Percentiles rank a stretch among this genome's conserved stretches.
These are phyloP conservation scores for Eragrostis tef DNA, from an alignment of 202 grass and related monocot genomes.

Conservation along the genomic window DNA sequence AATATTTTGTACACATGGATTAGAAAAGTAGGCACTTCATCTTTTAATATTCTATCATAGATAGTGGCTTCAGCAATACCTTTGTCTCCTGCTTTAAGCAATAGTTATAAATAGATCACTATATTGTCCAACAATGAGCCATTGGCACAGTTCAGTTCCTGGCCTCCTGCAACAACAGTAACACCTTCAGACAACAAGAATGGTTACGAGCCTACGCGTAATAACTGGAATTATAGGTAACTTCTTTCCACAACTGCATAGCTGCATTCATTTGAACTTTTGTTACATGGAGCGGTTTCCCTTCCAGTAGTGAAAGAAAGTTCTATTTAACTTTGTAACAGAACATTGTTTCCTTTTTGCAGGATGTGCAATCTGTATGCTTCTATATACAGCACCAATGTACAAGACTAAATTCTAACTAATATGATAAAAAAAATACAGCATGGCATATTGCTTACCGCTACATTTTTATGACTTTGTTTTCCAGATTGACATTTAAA, in stretches of 20 bases:
- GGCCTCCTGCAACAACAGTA: background rate
- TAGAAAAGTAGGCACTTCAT: background rate
- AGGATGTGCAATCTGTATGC: conserved; percentile 58
- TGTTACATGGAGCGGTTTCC: background rate
- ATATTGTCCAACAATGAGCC: background rate
- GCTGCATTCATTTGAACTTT: background rate
- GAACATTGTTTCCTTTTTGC: conserved; percentile 27
- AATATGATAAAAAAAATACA: background rate
- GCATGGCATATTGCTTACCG: conserved; percentile 7
- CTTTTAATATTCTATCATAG: background rate
- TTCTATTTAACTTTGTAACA: background rate
- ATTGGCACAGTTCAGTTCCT: background rate
- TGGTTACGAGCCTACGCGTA: conserved; percentile 33
- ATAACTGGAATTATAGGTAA: conserved; percentile 59
- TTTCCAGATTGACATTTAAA: conserved; percentile 66
- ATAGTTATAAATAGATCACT: background rate
- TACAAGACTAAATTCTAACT: conserved; percentile 32
- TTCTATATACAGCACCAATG: conserved; percentile 68
- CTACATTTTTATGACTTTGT: conserved; percentile 6
- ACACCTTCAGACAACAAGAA: conserved; percentile 16
- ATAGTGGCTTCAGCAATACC: background rate
- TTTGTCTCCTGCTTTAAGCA: background rate
- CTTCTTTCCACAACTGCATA: conserved; percentile 7
- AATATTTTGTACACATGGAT: background rate
- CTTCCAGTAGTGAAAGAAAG: background rate